Base-by-base conservation (phyloP, 1,284 basidiomycete species). In the Austroboletus novae-zelandiae region DNA sequence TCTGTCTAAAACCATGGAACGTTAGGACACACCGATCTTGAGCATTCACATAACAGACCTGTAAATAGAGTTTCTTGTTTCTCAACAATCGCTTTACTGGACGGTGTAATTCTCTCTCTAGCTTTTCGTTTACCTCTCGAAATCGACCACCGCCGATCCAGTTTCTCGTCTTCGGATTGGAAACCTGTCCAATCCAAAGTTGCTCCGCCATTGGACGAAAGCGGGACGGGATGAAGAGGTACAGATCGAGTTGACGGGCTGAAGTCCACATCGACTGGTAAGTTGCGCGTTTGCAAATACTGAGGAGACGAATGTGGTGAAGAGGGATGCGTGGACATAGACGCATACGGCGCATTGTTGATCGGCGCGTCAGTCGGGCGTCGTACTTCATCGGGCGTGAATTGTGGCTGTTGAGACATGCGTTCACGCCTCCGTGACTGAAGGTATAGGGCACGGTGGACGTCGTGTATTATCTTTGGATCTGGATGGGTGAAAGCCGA, bases 341-440 rank as follows among this genome's bases (percentile, higher is more conserved):
- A 39, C 67, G 72, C 56, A n/a, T 70, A 71, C 10, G 73, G 67
- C 39, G 66, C 43, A 20, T 20, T 59, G 45, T 59, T 62, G 52
- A 59, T 54, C 48, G 52, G 47, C 7, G 48, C 36, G 14, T 59
- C 54, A 0, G 65, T 54, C 5, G 64, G 64, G 35, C 57, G 62
- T 48, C 48, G 55, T 14, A 46, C 35, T 39, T 66, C 65, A 40
- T 56, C 53, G 34, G 61, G 45, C 32, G 40, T 62, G 13, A 69
- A 64, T 53, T 70, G 67, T 6, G 62, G 56, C 13, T 71, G 67
- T 58, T 80, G 58, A 7, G 64, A 68, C 41, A 58, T 54, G 35
- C 86, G 81, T 49, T 85, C 83, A 57, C 88, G 85, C 29, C 86
- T 78, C 45, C 83, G 75, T 40, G 84, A 83, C 64, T 88, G 88